These are phyloP conservation scores for Plasmodium gallinaceum DNA, from an alignment of 169 alveolate species.

Conservation along the genomic window DNA sequence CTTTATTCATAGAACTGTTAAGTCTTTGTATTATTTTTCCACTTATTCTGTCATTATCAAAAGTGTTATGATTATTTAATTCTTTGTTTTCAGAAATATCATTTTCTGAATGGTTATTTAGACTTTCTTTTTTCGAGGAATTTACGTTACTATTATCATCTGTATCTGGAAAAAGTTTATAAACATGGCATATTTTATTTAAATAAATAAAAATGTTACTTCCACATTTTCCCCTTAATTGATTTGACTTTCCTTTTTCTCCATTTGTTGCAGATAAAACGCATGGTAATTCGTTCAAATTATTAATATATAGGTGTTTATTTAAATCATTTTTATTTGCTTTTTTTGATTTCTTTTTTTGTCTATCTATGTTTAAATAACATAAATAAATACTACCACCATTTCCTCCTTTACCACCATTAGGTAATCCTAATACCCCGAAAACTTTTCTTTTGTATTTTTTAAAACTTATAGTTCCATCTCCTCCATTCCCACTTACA, in stretches of 20 bases:
- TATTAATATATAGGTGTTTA: constrained; percentile 39
- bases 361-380: constrained; percentile 16
- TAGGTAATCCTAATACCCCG: constrained; percentile 68
- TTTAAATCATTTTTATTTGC: constrained; percentile 31
- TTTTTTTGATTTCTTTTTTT: not conserved
- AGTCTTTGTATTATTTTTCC: not conserved
- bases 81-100: not conserved
- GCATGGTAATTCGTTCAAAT: constrained; percentile 43
- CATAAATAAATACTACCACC: constrained; percentile 65
- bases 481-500: constrained; percentile 72
- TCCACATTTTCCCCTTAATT: constrained; percentile 58
- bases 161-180: constrained; percentile 3
- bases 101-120: not conserved
- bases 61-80: not conserved
- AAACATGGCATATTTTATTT: constrained; percentile 62
- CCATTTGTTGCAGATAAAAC: constrained; percentile 52
- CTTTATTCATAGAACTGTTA: constrained; percentile 6
- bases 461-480: constrained; percentile 55
- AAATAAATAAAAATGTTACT: constrained; percentile 38
- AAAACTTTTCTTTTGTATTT: constrained; percentile 58
- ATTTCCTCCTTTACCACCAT: constrained; percentile 76
- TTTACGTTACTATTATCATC: not conserved
- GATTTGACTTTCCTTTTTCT: constrained; percentile 53
- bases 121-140: not conserved
- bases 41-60: not conserved